phyloP scores from a whole-genome alignment of 768 basidiomycete species.

The Mrakia gelida region DNA sequence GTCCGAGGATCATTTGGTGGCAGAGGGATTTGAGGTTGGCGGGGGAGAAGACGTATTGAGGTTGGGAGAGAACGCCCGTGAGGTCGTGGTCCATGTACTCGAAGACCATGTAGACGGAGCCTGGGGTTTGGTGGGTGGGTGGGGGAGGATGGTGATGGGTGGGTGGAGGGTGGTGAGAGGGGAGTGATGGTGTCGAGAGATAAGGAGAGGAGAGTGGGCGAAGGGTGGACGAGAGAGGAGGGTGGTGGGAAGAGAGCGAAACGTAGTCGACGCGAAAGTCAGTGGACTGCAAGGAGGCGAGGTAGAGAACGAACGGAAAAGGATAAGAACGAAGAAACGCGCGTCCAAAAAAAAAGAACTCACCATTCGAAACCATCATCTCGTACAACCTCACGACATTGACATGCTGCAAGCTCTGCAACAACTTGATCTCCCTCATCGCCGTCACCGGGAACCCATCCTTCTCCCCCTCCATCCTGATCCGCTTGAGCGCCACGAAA shows the following conservation, averaged over 20 bases:
- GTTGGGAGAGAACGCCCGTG: conserved; percentile 88
- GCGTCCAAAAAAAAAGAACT: conserved; percentile 34
- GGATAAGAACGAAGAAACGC: no score
- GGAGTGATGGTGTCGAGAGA: background rate
- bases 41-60: conserved; percentile 71
- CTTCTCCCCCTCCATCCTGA: conserved; percentile 93
- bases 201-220: background rate
- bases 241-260: background rate
- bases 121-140: conserved; percentile 47
- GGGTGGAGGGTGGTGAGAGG: background rate
- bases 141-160: background rate
- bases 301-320: background rate
- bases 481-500: conserved; percentile 87
- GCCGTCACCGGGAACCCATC: conserved; percentile 99
- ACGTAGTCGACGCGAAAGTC: no score
- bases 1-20: conserved; percentile 88
- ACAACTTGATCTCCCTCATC: conserved; percentile 95
- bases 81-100: conserved; percentile 99
- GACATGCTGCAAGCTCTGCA: conserved; percentile 82
- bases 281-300: no score
- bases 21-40: conserved; percentile 94
- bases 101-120: conserved; percentile 97
- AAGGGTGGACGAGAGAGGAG: background rate
- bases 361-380: conserved; percentile 98
- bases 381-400: conserved; percentile 88